Base-by-base conservation (phyloP, 1,284 basidiomycete genomes). In the Ceratobasidium sp. region DNA sequence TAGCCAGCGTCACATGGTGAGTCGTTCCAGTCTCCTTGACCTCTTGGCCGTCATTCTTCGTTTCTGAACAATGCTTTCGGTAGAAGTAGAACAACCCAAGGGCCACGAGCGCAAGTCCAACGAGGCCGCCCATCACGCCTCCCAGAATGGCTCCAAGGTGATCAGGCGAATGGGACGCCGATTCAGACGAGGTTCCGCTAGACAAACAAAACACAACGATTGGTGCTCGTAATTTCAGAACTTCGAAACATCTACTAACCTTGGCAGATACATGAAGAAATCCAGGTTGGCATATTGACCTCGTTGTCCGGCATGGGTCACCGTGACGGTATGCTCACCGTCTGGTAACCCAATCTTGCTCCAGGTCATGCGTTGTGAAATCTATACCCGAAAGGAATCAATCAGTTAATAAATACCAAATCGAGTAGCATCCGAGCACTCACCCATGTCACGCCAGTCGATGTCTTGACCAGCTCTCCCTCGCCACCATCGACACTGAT, bases 201-300 rank as follows among this genome's bases (percentile, higher is more conserved):
- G n/a, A n/a, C n/a, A n/a, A n/a, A n/a, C n/a, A n/a, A n/a, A n/a
- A n/a, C n/a, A n/a, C n/a, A n/a, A n/a, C n/a, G n/a, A n/a, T n/a
- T n/a, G n/a, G n/a, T n/a, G n/a, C n/a, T n/a, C n/a, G n/a, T n/a
- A n/a, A n/a, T n/a, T n/a, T n/a, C n/a, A n/a, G 28, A 55, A 3
- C 10, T 3, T 16, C 28, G 14, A 21, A 18, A 10, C 10, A 18
- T n/a, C 12, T 1, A 53, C 64, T 3, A n/a, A 45, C 64, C 64
- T 57, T 1, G 64, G 64, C 21, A 45, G 10, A n/a, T 70, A 59
- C 67, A 46, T 59, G 43, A 70, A 70, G 18, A 70, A 70, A 30
- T 70, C 67, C 8, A 70, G 9, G 45, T 41, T 70, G 41, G 34
- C 53, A 36, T 70, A 59, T 1, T 45, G 26, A 3, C 55, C 30